Evolutionary conservation across 441 rosid species (phyloP).

Genomic region (Adansonia grandidieri): DNA sequence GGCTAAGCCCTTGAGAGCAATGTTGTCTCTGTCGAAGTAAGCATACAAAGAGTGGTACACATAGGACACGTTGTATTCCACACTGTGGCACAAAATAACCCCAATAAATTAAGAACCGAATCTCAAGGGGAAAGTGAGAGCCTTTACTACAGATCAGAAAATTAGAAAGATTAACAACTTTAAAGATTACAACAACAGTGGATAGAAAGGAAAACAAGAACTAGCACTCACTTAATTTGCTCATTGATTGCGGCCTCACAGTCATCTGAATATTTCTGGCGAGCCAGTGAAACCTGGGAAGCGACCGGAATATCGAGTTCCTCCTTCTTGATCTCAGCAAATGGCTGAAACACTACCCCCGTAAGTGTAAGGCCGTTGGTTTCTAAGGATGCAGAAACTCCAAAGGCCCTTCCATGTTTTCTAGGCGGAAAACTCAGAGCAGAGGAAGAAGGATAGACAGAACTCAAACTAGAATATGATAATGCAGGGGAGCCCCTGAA

Average conservation of each 20-base stretch:
- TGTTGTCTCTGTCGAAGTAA: slow-evolving; percentile 88
- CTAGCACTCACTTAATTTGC: slow-evolving; percentile 59
- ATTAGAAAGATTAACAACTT: too few relatives aligned
- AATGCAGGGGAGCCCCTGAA: not conserved
- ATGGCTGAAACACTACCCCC: slow-evolving; percentile 52
- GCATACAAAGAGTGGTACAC: slow-evolving; percentile 88
- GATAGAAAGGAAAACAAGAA: slow-evolving; percentile 17
- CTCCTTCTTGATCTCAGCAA: slow-evolving; percentile 58
- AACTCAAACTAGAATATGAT: slow-evolving; percentile 16
- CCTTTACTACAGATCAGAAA: not conserved
- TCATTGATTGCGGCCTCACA: slow-evolving; percentile 57
- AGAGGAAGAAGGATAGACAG: slow-evolving; percentile 8
- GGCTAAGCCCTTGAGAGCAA: slow-evolving; percentile 83
- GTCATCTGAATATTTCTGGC: slow-evolving; percentile 45
- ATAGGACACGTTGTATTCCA: slow-evolving; percentile 88
- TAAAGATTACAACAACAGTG: not conserved
- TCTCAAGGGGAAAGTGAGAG: not conserved
- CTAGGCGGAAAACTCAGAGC: slow-evolving; percentile 1
- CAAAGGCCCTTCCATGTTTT: slow-evolving; percentile 24
- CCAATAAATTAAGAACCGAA: not conserved
- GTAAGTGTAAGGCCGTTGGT: slow-evolving; percentile 26
- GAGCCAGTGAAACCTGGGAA: slow-evolving; percentile 50
- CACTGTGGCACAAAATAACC: slow-evolving; percentile 47
- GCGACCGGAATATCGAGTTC: slow-evolving; percentile 39
- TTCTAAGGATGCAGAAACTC: slow-evolving; percentile 31